These are phyloP conservation scores for Cytospora piceae DNA, from an alignment of 2,329 filamentous ascomycete species.

Conservation along the genomic window DNA sequence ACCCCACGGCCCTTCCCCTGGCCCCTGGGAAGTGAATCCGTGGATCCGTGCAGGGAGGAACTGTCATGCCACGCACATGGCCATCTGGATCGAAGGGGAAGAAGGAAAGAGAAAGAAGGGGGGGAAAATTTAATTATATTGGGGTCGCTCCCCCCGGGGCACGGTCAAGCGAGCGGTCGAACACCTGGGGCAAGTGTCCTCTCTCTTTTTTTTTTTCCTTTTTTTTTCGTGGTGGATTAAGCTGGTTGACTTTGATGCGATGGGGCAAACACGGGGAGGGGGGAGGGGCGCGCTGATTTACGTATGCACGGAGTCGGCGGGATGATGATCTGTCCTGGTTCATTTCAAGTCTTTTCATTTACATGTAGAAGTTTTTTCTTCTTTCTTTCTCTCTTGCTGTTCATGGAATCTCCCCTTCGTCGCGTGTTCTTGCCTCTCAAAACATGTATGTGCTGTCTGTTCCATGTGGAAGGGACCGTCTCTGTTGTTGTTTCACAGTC, in stretches of 20 bases:
- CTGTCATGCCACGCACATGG: conserved; percentile 23
- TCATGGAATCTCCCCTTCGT: conserved; percentile 7
- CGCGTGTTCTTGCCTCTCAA: background rate
- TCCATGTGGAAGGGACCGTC: background rate
- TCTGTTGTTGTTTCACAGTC: background rate
- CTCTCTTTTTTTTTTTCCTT: background rate
- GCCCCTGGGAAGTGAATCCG: conserved; percentile 8
- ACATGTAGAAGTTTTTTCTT: conserved; percentile 5
- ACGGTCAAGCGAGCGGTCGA: conserved; percentile 20
- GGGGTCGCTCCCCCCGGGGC: background rate
- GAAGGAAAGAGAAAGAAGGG: background rate
- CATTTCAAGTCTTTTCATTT: conserved; percentile 21
- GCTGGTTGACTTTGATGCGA: conserved; percentile 21
- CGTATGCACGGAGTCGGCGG: conserved; percentile 20
- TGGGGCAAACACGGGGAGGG: conserved; percentile 8
- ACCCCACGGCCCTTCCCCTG: conserved; percentile 8
- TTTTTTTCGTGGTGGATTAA: conserved; percentile 15
- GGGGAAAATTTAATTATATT: conserved; percentile 6
- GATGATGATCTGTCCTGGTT: conserved; percentile 19
- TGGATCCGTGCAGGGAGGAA: conserved; percentile 7
- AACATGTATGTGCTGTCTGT: background rate
- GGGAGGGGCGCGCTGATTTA: background rate
- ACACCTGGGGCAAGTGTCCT: conserved; percentile 15
- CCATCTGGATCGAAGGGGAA: background rate
- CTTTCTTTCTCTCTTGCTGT: conserved; percentile 1